Conservation (phyloP, 1,284 basidiomycete genomes). For the Omphalotus olearius region DNA sequence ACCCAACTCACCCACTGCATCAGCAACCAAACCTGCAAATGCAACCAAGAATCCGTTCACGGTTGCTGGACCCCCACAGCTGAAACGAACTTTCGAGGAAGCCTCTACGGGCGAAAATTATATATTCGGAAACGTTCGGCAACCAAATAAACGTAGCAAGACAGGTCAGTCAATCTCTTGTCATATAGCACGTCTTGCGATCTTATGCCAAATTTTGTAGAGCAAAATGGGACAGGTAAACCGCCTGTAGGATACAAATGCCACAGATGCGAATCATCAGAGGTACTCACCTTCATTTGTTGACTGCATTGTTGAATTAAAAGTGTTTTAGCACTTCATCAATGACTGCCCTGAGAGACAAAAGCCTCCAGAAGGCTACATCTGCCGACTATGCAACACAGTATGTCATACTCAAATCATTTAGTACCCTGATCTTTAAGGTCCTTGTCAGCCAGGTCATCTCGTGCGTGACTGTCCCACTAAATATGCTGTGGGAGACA, state of each 20-base stretch:
- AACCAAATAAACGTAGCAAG: constrained; percentile 51
- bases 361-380: constrained; percentile 78
- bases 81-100: constrained; percentile 52
- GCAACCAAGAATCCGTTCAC: constrained; percentile 72
- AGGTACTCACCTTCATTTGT: constrained; percentile 38
- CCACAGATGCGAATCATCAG: constrained; percentile 68
- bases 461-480: constrained; percentile 85
- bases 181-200: not conserved
- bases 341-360: constrained; percentile 67
- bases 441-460: constrained; percentile 58
- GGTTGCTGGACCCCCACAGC: constrained; percentile 30
- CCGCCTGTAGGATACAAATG: constrained; percentile 74
- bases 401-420: constrained; percentile 27
- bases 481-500: constrained; percentile 68
- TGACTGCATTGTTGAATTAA: constrained; percentile 4
- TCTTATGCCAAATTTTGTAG: constrained; percentile 17
- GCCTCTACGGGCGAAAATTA: constrained; percentile 49
- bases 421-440: not conserved
- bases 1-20: constrained; percentile 24
- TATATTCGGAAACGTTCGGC: constrained; percentile 60
- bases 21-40: constrained; percentile 58
- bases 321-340: constrained; percentile 61
- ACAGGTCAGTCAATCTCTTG: constrained; percentile 35
- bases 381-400: constrained; percentile 80
- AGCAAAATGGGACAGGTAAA: constrained; percentile 43